Evolutionary conservation across 108 stramenopile genomes (phyloP).

Genomic region (Bacterosira constricta): DNA sequence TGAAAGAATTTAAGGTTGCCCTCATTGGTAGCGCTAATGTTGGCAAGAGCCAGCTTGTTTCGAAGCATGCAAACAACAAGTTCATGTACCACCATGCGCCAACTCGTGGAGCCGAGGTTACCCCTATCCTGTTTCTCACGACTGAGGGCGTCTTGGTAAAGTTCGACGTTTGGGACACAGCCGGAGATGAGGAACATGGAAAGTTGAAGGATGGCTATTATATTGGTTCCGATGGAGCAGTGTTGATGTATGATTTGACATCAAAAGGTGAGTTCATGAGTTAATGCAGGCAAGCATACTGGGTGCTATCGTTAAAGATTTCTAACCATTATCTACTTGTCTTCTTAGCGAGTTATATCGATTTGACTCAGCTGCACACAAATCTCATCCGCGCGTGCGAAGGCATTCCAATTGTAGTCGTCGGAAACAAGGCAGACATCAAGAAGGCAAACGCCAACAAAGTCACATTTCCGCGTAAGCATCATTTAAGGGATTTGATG

Average conservation of each 20-base stretch:
- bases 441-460: slow-evolving; percentile 91
- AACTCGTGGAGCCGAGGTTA: slow-evolving; percentile 61
- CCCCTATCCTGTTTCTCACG: slow-evolving; percentile 78
- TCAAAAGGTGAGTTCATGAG: no score
- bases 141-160: slow-evolving; percentile 82
- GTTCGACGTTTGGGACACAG: slow-evolving; percentile 91
- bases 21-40: slow-evolving; percentile 95
- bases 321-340: no score
- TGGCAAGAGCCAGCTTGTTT: slow-evolving; percentile 93
- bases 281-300: no score
- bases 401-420: slow-evolving; percentile 85
- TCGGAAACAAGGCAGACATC: slow-evolving; percentile 88
- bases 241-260: slow-evolving; percentile 82
- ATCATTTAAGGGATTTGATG: slow-evolving; percentile 80
- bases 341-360: slow-evolving; percentile 89
- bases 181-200: slow-evolving; percentile 60
- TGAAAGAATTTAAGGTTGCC: slow-evolving; percentile 91
- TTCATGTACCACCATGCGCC: slow-evolving; percentile 83
- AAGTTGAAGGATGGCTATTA: slow-evolving; percentile 77
- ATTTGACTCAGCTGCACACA: slow-evolving; percentile 83
- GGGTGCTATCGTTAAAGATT: no score
- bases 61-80: slow-evolving; percentile 80
- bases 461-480: slow-evolving; percentile 82
- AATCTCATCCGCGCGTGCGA: slow-evolving; percentile 84
- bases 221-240: slow-evolving; percentile 84